A percentile compares a stretch with the other conserved stretches of the same genome.
These are phyloP conservation scores for Danielozyma ontarioensis DNA, from an alignment of 805 yeast genomes.

Conservation along the genomic window DNA sequence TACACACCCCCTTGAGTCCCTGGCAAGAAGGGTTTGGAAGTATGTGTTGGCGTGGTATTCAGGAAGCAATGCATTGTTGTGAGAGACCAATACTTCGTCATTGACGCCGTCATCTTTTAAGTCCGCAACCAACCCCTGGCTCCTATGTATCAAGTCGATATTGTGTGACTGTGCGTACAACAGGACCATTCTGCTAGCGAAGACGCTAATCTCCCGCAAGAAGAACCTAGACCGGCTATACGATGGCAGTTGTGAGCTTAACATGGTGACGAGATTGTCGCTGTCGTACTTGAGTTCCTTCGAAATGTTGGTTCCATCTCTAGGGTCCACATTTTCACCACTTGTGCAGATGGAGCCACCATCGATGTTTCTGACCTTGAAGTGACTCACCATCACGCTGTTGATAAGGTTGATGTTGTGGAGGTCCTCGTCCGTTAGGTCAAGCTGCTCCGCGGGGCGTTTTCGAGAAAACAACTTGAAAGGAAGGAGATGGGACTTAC, in stretches of 20 bases:
- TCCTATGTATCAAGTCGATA: not conserved
- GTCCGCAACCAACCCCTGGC: not conserved
- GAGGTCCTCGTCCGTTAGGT: conserved; percentile 19
- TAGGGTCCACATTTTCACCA: conserved; percentile 4
- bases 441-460: conserved; percentile 1
- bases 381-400: conserved; percentile 26
- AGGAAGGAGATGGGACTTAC: conserved; percentile 15
- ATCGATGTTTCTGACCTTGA: conserved; percentile 23
- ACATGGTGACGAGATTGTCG: conserved; percentile 5
- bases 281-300: conserved; percentile 3
- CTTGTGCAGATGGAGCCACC: conserved; percentile 23
- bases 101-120: conserved; percentile 1
- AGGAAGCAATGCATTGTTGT: conserved; percentile 32
- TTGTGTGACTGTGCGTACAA: conserved; percentile 5
- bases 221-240: conserved; percentile 18
- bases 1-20: conserved; percentile 30
- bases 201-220: conserved; percentile 18
- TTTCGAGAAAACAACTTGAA: conserved; percentile 13
- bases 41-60: conserved; percentile 29
- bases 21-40: conserved; percentile 31
- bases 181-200: conserved; percentile 21
- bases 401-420: conserved; percentile 28
- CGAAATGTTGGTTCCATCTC: conserved; percentile 13
- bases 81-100: conserved; percentile 27
- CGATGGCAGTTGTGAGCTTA: conserved; percentile 2